Evolutionary conservation across 352 stramenopile species (phyloP).

Genomic region (Pythium scleroteichum): DNA sequence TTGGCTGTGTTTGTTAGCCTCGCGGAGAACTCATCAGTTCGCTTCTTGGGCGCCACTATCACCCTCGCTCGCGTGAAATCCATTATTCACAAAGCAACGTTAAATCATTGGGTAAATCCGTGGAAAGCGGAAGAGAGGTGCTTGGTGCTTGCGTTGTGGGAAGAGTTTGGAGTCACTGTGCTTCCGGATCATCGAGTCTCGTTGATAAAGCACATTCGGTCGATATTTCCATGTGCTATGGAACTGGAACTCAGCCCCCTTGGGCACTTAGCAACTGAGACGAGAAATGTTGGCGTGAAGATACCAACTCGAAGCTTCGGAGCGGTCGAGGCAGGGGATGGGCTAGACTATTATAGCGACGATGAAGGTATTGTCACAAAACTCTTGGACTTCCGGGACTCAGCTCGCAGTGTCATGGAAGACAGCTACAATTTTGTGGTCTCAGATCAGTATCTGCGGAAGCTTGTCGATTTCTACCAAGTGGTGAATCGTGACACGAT

Average conservation of each 20-base stretch:
- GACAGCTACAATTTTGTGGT: slow-evolving; percentile 8
- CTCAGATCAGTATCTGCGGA: slow-evolving; percentile 45
- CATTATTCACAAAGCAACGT: slow-evolving; percentile 27
- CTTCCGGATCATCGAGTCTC: slow-evolving; percentile 40
- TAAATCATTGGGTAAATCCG: slow-evolving; percentile 11
- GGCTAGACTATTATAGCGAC: slow-evolving; percentile 42
- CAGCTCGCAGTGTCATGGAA: slow-evolving; percentile 6
- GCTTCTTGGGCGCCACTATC: slow-evolving; percentile 21
- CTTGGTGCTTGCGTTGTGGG: slow-evolving; percentile 50
- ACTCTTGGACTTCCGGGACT: slow-evolving; percentile 21
- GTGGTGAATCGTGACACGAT: slow-evolving; percentile 39
- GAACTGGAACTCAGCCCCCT: slow-evolving; percentile 44
- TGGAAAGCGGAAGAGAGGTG: slow-evolving; percentile 44
- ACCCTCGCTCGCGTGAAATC: slow-evolving; percentile 32
- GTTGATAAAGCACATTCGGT: slow-evolving; percentile 43
- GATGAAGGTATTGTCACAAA: slow-evolving; percentile 39
- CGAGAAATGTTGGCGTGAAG: background rate
- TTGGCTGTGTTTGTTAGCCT: slow-evolving; percentile 36
- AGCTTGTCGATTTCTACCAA: slow-evolving; percentile 63
- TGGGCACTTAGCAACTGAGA: slow-evolving; percentile 11
- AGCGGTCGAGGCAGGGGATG: background rate
- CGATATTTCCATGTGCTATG: slow-evolving; percentile 37
- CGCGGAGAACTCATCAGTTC: slow-evolving; percentile 29
- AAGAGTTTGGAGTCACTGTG: slow-evolving; percentile 44
- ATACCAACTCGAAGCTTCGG: background rate